Evolutionary conservation across 805 yeast species (phyloP), one percentile per base, ranked within the genome.

Genomic region (Kodamaea hsintzibuensis): DNA sequence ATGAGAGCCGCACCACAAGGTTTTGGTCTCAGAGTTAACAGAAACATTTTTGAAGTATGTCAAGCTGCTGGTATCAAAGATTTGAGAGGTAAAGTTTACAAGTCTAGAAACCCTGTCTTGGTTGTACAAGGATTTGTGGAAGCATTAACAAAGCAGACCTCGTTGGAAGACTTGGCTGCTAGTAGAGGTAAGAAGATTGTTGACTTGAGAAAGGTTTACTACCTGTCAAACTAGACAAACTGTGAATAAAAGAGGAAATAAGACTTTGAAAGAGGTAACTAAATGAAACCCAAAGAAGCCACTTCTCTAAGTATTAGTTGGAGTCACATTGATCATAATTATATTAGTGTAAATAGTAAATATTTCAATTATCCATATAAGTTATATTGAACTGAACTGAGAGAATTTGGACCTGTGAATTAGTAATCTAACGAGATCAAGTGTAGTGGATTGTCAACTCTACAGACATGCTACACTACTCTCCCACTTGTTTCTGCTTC

Each of bases 171-270:
- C 62, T 80, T 93, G 68, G 97, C 98, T 4, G 79, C 85, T 50
- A 88, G 86, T 62, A 84, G 99, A 75, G 99, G 99, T 57, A 93
- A 93, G 82, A 91, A 91, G 80, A 82, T 93, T 65, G 91, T 91
- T 39, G 98, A 95, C 71, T 86, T 95, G 66, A 87, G 96, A 71
- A 89, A 88, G 76, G 85, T 90, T 42, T 95, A 93, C 77, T 91
- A 91, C 71, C 82, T 89, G 25, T 30, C 43, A 18, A 42, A 51
- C 9, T 45, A 40, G 17, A 10, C 3, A 18, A 10, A 30, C 35
- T 9, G 35, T 9, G 35, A 12, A 30, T 12, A 43, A 12, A 10
- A 17, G 43, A 12, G n/a, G n/a, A n/a, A n/a, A n/a, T n/a, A n/a
- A n/a, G n/a, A n/a, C n/a, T n/a, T n/a, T n/a, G n/a, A n/a, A n/a